These are phyloP conservation scores for Kazachstania kunashirensis DNA, from an alignment of 805 yeast species.

Conservation along the genomic window DNA sequence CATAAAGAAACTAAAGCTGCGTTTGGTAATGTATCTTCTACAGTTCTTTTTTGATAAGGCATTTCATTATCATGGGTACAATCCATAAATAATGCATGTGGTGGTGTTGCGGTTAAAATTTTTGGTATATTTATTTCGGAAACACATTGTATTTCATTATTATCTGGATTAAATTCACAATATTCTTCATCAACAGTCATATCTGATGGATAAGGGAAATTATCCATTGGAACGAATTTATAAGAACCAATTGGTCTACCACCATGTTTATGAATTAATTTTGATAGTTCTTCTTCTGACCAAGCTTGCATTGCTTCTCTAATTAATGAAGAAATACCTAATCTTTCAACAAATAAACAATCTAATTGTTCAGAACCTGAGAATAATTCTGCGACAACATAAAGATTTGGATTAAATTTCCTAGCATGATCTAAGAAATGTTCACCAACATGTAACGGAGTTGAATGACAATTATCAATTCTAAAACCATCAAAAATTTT, in stretches of 20 bases:
- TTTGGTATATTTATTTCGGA: slow-evolving; percentile 65
- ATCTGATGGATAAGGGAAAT: slow-evolving; percentile 55
- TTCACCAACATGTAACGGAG: slow-evolving; percentile 93
- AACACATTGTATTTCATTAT: slow-evolving; percentile 24
- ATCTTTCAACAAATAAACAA: slow-evolving; percentile 77
- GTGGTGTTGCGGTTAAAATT: slow-evolving; percentile 56
- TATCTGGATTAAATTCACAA: slow-evolving; percentile 9
- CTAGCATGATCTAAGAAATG: slow-evolving; percentile 82
- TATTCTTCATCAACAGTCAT: slow-evolving; percentile 31
- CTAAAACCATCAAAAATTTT: slow-evolving; percentile 75
- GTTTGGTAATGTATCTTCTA: slow-evolving; percentile 88
- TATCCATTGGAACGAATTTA: slow-evolving; percentile 68
- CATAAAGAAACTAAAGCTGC: slow-evolving; percentile 93
- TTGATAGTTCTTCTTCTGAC: slow-evolving; percentile 75
- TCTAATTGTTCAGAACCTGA: slow-evolving; percentile 90
- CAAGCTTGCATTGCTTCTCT: slow-evolving; percentile 98
- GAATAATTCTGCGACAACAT: slow-evolving; percentile 89
- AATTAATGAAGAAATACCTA: slow-evolving; percentile 80
- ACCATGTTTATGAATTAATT: slow-evolving; percentile 83
- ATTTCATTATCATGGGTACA: slow-evolving; percentile 94
- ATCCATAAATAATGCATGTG: slow-evolving; percentile 94
- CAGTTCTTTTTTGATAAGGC: slow-evolving; percentile 81
- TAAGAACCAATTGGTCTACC: slow-evolving; percentile 94
- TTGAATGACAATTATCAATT: slow-evolving; percentile 92
- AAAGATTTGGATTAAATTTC: slow-evolving; percentile 69